These are phyloP conservation scores for Colletotrichum lini DNA, from an alignment of 2,329 filamentous ascomycete species.

Conservation along the genomic window DNA sequence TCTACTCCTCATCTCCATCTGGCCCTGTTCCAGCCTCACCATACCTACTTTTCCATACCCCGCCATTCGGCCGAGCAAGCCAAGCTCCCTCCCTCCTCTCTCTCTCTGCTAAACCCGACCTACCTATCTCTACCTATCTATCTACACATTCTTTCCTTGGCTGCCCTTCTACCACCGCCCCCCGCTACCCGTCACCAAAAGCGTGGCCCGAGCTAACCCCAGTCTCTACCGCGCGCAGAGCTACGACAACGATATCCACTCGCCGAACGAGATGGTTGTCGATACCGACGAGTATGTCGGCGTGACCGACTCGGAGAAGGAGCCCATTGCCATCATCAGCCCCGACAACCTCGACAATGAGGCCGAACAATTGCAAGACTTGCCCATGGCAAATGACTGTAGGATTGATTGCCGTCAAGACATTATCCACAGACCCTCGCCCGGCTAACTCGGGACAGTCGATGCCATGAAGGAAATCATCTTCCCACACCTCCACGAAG, in stretches of 20 bases:
- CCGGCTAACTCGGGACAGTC: constrained; percentile 63
- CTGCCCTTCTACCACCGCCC: neutral
- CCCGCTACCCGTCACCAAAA: too few species aligned
- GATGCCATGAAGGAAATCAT: constrained; percentile 89
- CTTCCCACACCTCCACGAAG: constrained; percentile 79
- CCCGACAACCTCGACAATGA: constrained; percentile 67
- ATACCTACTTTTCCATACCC: constrained; percentile 23
- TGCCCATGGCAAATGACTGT: constrained; percentile 69
- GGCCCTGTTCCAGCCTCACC: neutral
- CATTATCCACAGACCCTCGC: neutral
- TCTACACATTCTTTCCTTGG: constrained; percentile 3
- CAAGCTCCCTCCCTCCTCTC: constrained; percentile 9
- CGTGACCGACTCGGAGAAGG: constrained; percentile 64
- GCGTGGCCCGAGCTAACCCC: constrained; percentile 21
- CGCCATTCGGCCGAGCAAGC: constrained; percentile 30
- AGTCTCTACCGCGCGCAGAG: constrained; percentile 52
- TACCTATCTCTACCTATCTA: constrained; percentile 1
- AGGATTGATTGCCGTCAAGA: constrained; percentile 53
- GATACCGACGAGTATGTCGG: constrained; percentile 70
- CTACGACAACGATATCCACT: constrained; percentile 66
- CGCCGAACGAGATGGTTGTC: constrained; percentile 70
- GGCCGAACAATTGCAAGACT: constrained; percentile 62
- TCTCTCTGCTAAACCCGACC: constrained; percentile 4
- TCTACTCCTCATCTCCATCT: constrained; percentile 5
- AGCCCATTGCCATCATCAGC: constrained; percentile 68